Conservation (phyloP, 2,329 filamentous ascomycete genomes). For the Fusarium scirpi region DNA sequence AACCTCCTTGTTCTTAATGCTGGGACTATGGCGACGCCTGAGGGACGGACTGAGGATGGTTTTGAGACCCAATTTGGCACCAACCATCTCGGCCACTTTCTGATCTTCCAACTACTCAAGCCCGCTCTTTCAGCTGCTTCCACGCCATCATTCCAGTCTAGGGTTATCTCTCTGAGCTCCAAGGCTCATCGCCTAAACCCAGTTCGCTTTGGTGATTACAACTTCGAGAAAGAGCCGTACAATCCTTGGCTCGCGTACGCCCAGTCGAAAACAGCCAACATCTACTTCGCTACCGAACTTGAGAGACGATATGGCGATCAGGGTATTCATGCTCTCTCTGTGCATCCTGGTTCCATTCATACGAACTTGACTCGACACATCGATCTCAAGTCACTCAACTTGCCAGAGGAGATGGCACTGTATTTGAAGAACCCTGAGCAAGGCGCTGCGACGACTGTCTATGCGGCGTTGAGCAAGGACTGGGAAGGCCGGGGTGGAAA, state of each 20-base stretch:
- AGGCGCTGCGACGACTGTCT: slow-evolving; percentile 15
- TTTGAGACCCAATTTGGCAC: slow-evolving; percentile 45
- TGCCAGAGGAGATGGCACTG: not conserved
- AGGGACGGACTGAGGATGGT: slow-evolving; percentile 23
- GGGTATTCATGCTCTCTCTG: slow-evolving; percentile 25
- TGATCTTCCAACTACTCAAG: slow-evolving; percentile 55
- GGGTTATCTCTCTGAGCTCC: slow-evolving; percentile 61
- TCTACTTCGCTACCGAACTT: slow-evolving; percentile 39
- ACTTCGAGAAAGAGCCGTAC: slow-evolving; percentile 27
- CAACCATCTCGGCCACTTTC: slow-evolving; percentile 47
- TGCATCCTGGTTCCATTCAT: slow-evolving; percentile 25
- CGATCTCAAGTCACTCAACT: not conserved
- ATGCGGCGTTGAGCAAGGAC: not conserved
- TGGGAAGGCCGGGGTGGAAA: slow-evolving; percentile 21
- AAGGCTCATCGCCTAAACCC: slow-evolving; percentile 51
- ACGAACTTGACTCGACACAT: slow-evolving; percentile 14
- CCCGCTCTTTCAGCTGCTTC: slow-evolving; percentile 55
- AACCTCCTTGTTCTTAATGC: slow-evolving; percentile 23
- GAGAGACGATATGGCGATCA: slow-evolving; percentile 19
- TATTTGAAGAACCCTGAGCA: not conserved
- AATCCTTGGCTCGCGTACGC: slow-evolving; percentile 32
- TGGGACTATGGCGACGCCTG: slow-evolving; percentile 23
- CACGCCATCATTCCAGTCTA: slow-evolving; percentile 55
- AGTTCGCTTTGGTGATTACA: slow-evolving; percentile 31
- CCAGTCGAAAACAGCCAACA: slow-evolving; percentile 37